These are phyloP conservation scores for Botrytis porri DNA, from an alignment of 2,329 filamentous ascomycete species.

Conservation along the genomic window DNA sequence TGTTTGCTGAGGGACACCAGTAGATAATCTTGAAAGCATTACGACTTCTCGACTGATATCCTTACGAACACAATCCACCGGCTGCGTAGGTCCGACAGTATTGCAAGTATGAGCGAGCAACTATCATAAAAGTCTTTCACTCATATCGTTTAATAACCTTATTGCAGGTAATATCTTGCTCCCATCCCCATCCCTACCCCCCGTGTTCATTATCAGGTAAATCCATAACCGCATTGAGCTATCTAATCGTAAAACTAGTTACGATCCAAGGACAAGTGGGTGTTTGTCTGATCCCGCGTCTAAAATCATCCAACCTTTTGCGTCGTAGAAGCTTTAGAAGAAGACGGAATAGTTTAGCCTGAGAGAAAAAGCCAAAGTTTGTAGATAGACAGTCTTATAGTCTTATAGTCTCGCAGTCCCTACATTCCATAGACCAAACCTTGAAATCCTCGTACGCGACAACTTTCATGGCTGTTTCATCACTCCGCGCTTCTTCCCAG, in stretches of 20 bases:
- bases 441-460: constrained; percentile 8
- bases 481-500: neutral
- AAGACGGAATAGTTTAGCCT: neutral
- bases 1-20: too few relatives aligned
- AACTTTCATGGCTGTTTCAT: constrained; percentile 13
- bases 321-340: neutral
- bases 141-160: neutral
- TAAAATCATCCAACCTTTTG: neutral
- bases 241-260: constrained; percentile 1
- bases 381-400: neutral
- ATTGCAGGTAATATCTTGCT: neutral
- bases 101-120: neutral
- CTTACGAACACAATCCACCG: neutral
- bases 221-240: neutral
- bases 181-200: neutral
- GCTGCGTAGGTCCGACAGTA: neutral
- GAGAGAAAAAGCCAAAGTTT: neutral
- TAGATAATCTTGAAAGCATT: neutral
- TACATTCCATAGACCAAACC: constrained; percentile 16
- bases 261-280: constrained; percentile 6
- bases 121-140: neutral
- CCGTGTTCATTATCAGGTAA: constrained; percentile 9
- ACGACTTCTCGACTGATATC: neutral
- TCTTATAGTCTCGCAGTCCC: neutral
- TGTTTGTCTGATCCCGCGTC: constrained; percentile 3